Conservation (phyloP, 495 filamentous ascomycete species). For the Amorphotheca resinae region DNA sequence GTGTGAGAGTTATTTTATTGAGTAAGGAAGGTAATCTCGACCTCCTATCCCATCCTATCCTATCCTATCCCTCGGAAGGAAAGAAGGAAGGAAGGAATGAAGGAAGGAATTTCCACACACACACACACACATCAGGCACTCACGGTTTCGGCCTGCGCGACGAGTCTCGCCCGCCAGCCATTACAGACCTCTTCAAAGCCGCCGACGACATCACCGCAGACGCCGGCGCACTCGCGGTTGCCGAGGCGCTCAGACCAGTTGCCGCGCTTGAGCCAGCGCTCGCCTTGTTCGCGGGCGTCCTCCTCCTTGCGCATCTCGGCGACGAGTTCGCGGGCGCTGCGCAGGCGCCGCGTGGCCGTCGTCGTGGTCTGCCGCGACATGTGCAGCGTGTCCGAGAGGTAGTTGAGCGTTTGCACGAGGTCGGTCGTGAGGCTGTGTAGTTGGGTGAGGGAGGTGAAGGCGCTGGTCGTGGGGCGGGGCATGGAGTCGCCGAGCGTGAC, state of each 20-base stretch:
- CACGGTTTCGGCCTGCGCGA: constrained; percentile 28
- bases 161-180: constrained; percentile 35
- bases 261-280: constrained; percentile 64
- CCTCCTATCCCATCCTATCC: too few relatives aligned
- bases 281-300: constrained; percentile 67
- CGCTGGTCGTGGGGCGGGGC: constrained; percentile 38
- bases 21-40: too few relatives aligned
- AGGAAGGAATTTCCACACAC: too few relatives aligned
- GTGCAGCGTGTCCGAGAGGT: constrained; percentile 83
- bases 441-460: constrained; percentile 42
- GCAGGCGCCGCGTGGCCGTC: constrained; percentile 61
- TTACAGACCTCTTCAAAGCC: constrained; percentile 85
- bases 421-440: constrained; percentile 61
- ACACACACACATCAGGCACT: constrained; percentile 4
- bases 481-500: constrained; percentile 39
- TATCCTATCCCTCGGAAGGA: too few relatives aligned
- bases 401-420: constrained; percentile 65
- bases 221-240: constrained; percentile 62
- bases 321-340: constrained; percentile 66
- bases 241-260: constrained; percentile 67
- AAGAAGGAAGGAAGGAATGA: too few relatives aligned
- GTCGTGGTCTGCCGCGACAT: constrained; percentile 83
- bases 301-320: constrained; percentile 72
- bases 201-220: constrained; percentile 74
- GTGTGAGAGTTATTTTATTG: too few relatives aligned